Evolutionary conservation across 2,329 filamentous ascomycete genomes (phyloP).

Genomic region (Paramyrothecium roridum): DNA sequence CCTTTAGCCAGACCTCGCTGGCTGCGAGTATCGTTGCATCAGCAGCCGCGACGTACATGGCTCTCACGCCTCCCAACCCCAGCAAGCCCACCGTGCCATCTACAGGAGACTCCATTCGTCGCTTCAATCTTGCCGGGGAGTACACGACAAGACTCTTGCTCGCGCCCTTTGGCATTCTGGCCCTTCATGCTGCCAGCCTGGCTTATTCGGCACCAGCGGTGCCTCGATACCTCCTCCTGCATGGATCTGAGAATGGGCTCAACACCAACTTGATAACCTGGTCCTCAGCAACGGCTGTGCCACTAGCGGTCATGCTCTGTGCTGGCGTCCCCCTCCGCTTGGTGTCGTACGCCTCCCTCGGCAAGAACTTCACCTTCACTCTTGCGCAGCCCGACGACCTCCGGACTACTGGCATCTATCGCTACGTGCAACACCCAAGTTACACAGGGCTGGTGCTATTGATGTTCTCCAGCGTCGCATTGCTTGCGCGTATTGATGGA

Average conservation of each 20-base stretch:
- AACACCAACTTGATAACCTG: slow-evolving; percentile 29
- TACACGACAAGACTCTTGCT: slow-evolving; percentile 15
- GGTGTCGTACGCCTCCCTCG: slow-evolving; percentile 40
- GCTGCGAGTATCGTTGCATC: slow-evolving; percentile 21
- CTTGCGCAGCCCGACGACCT: slow-evolving; percentile 43
- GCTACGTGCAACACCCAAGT: slow-evolving; percentile 49
- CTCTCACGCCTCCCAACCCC: slow-evolving; percentile 27
- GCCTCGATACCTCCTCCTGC: slow-evolving; percentile 18
- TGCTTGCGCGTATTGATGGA: slow-evolving; percentile 36
- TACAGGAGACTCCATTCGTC: slow-evolving; percentile 16
- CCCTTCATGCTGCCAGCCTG: slow-evolving; percentile 16
- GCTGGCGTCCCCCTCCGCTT: slow-evolving; percentile 27
- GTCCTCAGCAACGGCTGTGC: slow-evolving; percentile 29
- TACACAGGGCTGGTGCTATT: slow-evolving; percentile 42
- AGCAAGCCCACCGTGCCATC: slow-evolving; percentile 2
- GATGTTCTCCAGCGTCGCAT: slow-evolving; percentile 19
- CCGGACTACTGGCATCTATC: slow-evolving; percentile 44
- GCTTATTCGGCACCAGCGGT: slow-evolving; percentile 11
- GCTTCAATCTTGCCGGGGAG: slow-evolving; percentile 20
- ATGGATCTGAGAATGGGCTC: slow-evolving; percentile 26
- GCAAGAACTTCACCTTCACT: slow-evolving; percentile 50
- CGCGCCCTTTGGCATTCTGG: slow-evolving; percentile 17
- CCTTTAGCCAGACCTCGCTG: slow-evolving; percentile 11
- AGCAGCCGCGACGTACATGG: slow-evolving; percentile 23
- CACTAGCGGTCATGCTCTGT: slow-evolving; percentile 26